phyloP scores from a whole-genome alignment of 495 filamentous ascomycete species.

The Aspergillus steynii region DNA sequence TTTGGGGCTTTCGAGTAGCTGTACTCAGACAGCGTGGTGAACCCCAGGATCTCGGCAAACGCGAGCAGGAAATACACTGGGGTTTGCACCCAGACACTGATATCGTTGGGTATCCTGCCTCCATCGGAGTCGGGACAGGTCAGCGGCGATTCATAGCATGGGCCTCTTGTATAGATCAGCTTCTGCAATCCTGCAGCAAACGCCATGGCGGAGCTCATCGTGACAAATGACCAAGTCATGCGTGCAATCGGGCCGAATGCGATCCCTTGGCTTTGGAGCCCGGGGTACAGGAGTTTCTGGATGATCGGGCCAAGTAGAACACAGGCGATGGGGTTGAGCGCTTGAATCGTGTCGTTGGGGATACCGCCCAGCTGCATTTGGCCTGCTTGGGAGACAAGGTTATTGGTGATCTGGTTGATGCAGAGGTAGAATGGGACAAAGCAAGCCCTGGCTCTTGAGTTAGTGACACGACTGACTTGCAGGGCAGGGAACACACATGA shows the following conservation, averaged over 20 bases:
- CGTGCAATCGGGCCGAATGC: background rate
- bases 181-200: background rate
- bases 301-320: slow-evolving; percentile 3
- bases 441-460: background rate
- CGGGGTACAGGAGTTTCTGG: slow-evolving; percentile 3
- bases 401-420: slow-evolving; percentile 6
- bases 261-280: background rate
- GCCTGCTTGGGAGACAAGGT: slow-evolving; percentile 4
- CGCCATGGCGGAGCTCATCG: background rate
- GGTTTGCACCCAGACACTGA: slow-evolving; percentile 4
- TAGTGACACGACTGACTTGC: background rate
- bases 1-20: slow-evolving; percentile 6
- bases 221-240: background rate
- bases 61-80: background rate
- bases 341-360: slow-evolving; percentile 2
- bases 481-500: background rate
- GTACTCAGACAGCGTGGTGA: background rate
- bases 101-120: background rate
- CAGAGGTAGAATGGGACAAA: background rate
- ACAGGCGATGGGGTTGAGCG: slow-evolving; percentile 1
- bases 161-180: slow-evolving; percentile 1
- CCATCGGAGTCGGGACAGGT: background rate
- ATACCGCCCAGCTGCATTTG: slow-evolving; percentile 1
- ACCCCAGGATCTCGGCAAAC: slow-evolving; percentile 3
- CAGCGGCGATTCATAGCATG: slow-evolving; percentile 4